Conservation (phyloP, 345 rosid genomes). For the Rhodomyrtus tomentosa region DNA sequence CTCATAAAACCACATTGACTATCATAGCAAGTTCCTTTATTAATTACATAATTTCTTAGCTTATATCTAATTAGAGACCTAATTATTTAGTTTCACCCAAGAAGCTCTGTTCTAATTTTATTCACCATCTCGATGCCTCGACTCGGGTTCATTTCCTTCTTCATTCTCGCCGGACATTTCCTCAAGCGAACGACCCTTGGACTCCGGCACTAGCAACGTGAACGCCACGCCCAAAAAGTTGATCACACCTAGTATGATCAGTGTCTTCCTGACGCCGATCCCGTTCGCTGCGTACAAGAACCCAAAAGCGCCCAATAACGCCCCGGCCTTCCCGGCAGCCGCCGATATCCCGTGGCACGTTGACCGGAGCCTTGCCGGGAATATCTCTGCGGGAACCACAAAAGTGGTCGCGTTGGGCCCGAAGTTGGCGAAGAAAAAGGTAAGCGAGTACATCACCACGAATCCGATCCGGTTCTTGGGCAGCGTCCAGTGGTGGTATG, state of each 20-base stretch:
- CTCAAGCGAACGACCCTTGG: slow-evolving; percentile 50
- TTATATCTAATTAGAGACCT: not conserved
- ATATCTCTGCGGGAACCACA: not conserved
- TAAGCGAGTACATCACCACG: not conserved
- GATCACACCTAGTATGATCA: slow-evolving; percentile 24
- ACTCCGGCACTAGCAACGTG: slow-evolving; percentile 30
- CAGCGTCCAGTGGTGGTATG: not conserved
- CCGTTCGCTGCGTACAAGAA: slow-evolving; percentile 4
- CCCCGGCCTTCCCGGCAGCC: not conserved
- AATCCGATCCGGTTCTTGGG: not conserved
- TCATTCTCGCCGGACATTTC: slow-evolving; percentile 42
- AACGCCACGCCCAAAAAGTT: slow-evolving; percentile 28
- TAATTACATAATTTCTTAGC: not conserved
- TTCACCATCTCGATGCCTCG: not conserved
- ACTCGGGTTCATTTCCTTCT: not conserved
- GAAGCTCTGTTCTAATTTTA: not conserved
- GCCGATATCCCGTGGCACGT: not conserved
- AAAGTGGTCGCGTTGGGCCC: not conserved
- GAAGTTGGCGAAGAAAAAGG: not conserved
- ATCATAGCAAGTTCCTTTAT: not conserved
- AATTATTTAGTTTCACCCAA: not conserved
- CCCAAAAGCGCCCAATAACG: not conserved
- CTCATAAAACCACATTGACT: not conserved
- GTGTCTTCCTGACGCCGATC: slow-evolving; percentile 31
- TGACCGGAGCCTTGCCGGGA: not conserved